phyloP scores from a whole-genome alignment of 306 rosid genomes.

The Cicer judaicum region DNA sequence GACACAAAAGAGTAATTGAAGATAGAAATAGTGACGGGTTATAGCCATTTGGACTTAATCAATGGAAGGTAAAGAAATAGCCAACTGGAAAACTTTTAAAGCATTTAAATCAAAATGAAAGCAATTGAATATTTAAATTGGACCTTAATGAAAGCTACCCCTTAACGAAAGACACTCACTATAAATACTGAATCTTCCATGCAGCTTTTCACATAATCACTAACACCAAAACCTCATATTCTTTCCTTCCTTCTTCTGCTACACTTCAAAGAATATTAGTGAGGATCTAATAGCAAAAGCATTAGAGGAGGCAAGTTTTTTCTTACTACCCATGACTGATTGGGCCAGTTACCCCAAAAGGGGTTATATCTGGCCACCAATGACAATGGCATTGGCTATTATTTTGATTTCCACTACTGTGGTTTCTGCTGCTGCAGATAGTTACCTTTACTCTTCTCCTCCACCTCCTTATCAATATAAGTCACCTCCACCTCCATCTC shows the following conservation, averaged over 20 bases:
- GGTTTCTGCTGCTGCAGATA: constrained; percentile 67
- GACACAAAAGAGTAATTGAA: constrained; percentile 35
- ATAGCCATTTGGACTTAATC: constrained; percentile 17
- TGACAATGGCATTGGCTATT: constrained; percentile 70
- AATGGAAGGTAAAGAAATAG: constrained; percentile 39
- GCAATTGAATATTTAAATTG: constrained; percentile 46
- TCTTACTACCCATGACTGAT: constrained; percentile 52
- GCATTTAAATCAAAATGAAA: constrained; percentile 29
- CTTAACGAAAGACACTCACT: constrained; percentile 53
- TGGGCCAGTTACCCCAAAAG: constrained; percentile 63
- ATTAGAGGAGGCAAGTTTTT: constrained; percentile 45
- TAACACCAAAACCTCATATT: not conserved
- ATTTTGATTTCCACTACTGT: constrained; percentile 60
- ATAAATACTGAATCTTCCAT: constrained; percentile 52
- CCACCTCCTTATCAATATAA: constrained; percentile 55
- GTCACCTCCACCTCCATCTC: constrained; percentile 16
- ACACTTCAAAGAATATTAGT: not conserved
- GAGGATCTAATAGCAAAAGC: constrained; percentile 39
- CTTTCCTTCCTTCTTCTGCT: not conserved
- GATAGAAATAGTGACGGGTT: constrained; percentile 30
- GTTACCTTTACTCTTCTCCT: constrained; percentile 73
- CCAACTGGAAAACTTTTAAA: constrained; percentile 53
- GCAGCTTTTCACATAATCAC: constrained; percentile 47
- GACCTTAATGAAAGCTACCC: constrained; percentile 61
- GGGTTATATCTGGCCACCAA: constrained; percentile 75